Evolutionary conservation across 169 alveolate genomes (phyloP).

Genomic region (Cryptosporidium sp.): DNA sequence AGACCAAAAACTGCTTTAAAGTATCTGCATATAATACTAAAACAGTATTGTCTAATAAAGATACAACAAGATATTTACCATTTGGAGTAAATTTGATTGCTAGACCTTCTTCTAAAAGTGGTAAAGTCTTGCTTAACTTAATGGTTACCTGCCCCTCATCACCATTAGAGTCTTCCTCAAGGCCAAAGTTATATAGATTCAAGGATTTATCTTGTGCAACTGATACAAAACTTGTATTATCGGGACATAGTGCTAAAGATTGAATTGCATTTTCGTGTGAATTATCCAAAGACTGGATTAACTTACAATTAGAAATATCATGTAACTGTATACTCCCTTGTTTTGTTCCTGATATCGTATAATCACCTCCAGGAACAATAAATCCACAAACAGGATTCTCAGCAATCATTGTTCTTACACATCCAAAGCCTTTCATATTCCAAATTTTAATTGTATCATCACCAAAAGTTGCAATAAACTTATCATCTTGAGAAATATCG

Average conservation of each 20-base stretch:
- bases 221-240: slow-evolving; percentile 79
- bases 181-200: slow-evolving; percentile 77
- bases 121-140: slow-evolving; percentile 8
- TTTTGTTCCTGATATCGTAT: slow-evolving; percentile 78
- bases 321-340: slow-evolving; percentile 77
- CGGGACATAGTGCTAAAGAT: slow-evolving; percentile 69
- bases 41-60: slow-evolving; percentile 85
- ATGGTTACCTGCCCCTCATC: slow-evolving; percentile 7
- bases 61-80: slow-evolving; percentile 83
- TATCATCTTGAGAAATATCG: slow-evolving; percentile 79
- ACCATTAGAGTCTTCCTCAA: neutral
- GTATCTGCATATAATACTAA: slow-evolving; percentile 86
- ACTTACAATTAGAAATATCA: slow-evolving; percentile 77
- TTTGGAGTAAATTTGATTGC: slow-evolving; percentile 78
- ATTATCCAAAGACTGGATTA: slow-evolving; percentile 76
- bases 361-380: slow-evolving; percentile 78
- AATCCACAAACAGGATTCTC: slow-evolving; percentile 80
- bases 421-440: slow-evolving; percentile 80
- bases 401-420: slow-evolving; percentile 78
- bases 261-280: slow-evolving; percentile 79
- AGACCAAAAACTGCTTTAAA: slow-evolving; percentile 83
- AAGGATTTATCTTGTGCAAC: slow-evolving; percentile 82
- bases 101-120: slow-evolving; percentile 78
- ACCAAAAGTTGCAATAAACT: slow-evolving; percentile 81
- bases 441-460: slow-evolving; percentile 80